Conservation (phyloP, 306 rosid species). For the Quillaja saponaria region DNA sequence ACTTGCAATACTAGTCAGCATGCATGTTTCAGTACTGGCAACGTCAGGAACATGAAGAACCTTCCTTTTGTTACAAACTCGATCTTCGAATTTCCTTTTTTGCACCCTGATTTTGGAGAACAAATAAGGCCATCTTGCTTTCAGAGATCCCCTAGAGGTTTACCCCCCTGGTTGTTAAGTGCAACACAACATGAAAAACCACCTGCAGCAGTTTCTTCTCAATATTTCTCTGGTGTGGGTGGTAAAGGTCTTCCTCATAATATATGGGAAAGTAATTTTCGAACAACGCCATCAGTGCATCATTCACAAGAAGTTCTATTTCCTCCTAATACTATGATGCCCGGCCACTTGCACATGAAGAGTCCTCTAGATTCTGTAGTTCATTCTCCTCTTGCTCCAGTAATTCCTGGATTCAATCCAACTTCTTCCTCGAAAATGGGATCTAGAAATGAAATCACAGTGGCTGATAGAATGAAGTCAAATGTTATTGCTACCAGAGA, state of each 20-base stretch:
- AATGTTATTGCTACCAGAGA: constrained; percentile 49
- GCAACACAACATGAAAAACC: constrained; percentile 52
- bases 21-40: constrained; percentile 44
- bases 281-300: constrained; percentile 42
- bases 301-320: constrained; percentile 45
- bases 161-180: constrained; percentile 63
- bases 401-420: constrained; percentile 34
- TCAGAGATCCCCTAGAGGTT: constrained; percentile 46
- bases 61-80: constrained; percentile 46
- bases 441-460: constrained; percentile 39
- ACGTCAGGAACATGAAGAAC: constrained; percentile 45
- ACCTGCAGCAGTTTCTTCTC: constrained; percentile 43
- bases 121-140: constrained; percentile 52
- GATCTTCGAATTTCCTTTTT: constrained; percentile 65
- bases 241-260: constrained; percentile 48
- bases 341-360: constrained; percentile 47
- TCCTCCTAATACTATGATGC: constrained; percentile 44
- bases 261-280: constrained; percentile 45
- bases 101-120: constrained; percentile 54
- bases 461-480: constrained; percentile 50
- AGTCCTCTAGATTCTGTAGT: constrained; percentile 38
- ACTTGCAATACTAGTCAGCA: constrained; percentile 38
- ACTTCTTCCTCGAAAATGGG: constrained; percentile 38
- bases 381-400: constrained; percentile 49
- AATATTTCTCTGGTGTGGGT: constrained; percentile 34